Evolutionary conservation across 345 rosid species (phyloP).

Genomic region (Salix suchowensis): DNA sequence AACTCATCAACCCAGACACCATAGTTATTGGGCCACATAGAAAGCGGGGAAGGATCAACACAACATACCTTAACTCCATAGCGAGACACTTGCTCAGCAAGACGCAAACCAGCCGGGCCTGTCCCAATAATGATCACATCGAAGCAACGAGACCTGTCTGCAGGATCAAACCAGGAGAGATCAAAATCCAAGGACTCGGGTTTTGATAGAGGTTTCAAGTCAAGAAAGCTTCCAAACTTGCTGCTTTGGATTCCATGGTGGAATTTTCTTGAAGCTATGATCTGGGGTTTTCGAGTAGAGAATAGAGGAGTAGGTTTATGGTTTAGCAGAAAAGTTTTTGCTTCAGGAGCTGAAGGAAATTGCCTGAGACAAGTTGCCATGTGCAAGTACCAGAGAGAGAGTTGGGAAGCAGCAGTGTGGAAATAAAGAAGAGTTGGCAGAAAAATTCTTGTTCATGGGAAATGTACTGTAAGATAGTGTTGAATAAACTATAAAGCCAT

Average conservation of each 20-base stretch:
- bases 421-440: neutral
- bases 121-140: conserved; percentile 60
- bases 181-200: conserved; percentile 37
- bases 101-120: conserved; percentile 67
- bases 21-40: conserved; percentile 57
- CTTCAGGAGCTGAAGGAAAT: conserved; percentile 17
- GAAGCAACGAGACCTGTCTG: conserved; percentile 25
- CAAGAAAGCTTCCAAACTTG: conserved; percentile 46
- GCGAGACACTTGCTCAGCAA: conserved; percentile 53
- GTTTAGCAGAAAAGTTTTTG: conserved; percentile 9
- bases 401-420: neutral
- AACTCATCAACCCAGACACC: conserved; percentile 80
- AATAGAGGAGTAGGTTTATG: neutral
- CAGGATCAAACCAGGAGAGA: conserved; percentile 36
- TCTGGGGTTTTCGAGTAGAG: conserved; percentile 9
- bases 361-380: conserved; percentile 33
- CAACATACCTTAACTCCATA: conserved; percentile 58
- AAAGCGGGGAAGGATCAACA: conserved; percentile 64
- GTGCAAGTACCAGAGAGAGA: neutral
- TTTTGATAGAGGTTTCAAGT: conserved; percentile 38
- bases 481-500: no score
- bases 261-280: conserved; percentile 3
- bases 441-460: neutral
- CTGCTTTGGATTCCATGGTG: conserved; percentile 21
- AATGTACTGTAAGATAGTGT: neutral